phyloP scores from a whole-genome alignment of 148 eudicot genomes.

The Vaccinium macrocarpon region DNA sequence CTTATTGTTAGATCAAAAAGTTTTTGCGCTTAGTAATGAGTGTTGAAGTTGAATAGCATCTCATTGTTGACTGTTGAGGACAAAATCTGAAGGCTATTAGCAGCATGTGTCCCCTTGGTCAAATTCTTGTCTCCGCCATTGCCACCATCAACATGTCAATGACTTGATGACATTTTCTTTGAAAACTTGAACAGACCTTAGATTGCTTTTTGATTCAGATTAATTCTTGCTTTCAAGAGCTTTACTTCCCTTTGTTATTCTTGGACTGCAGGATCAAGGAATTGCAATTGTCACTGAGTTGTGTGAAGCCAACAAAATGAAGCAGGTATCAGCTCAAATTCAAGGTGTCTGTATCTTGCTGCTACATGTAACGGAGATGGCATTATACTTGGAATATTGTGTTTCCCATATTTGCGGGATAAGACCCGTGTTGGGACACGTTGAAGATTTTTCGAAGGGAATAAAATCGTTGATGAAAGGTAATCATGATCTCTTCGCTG shows the following conservation, averaged over 20 bases:
- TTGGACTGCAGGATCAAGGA: constrained; percentile 71
- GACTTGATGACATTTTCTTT: not conserved
- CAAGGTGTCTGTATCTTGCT: constrained; percentile 61
- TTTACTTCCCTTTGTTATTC: constrained; percentile 4
- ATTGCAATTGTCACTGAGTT: constrained; percentile 72
- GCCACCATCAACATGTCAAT: not conserved
- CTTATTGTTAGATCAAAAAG: not conserved
- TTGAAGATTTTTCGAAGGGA: constrained; percentile 82
- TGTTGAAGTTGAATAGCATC: not conserved
- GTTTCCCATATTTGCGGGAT: constrained; percentile 86
- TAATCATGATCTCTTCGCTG: constrained; percentile 19
- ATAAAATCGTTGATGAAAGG: constrained; percentile 64
- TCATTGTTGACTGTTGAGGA: not conserved
- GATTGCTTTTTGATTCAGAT: not conserved
- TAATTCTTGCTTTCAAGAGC: not conserved
- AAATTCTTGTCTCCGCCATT: not conserved
- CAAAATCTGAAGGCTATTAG: not conserved
- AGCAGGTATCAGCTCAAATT: constrained; percentile 44
- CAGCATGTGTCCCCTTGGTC: not conserved
- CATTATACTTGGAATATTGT: constrained; percentile 72
- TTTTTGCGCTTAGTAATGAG: not conserved
- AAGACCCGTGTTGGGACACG: constrained; percentile 79
- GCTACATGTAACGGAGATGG: constrained; percentile 70
- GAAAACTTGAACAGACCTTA: not conserved
- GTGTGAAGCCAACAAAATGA: constrained; percentile 68